Base-by-base conservation (phyloP, 768 basidiomycete species). In the Podaxis sp. region DNA sequence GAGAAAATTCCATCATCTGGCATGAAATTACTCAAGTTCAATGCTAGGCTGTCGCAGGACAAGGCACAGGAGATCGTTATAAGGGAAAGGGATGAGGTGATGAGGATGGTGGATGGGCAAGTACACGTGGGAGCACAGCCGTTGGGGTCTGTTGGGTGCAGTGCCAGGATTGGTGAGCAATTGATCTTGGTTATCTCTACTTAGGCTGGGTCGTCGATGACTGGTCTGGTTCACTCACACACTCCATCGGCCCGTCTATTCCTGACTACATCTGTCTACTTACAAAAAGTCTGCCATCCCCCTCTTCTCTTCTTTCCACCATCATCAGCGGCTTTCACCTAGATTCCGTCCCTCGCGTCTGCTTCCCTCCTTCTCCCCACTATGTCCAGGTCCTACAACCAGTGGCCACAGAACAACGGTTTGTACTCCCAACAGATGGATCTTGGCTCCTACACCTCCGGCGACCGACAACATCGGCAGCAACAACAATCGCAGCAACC, bases 391-490 rank as follows among this genome's bases (percentile, higher is more conserved):
- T 25, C 59, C 18, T 61, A 25, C 42, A 55, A 48, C 32, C 52
- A 55, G 35, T 61, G 59, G 59, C 36, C 52, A 18, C 59, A 48
- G 52, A 37, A 21, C 42, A 55, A 16, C 35, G 23, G 36, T 37
- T 44, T 55, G 32, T 74, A 69, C 61, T 36, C 50, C 38, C 66
- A 68, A 36, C 68, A 68, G n/a, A 71, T 71, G n/a, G 74, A 77
- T n/a, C 74, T 67, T 54, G 65, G 68, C 40, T 58, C 59, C 61
- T 61, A 61, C 40, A 16, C 58, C 64, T n/a, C 66, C 62, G 10
- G 66, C 42, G 61, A 57, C 27, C 68, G 64, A 32, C 69, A 67
- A 18, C 66, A 63, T 32, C 32, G 7, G 18, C 62, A 65, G 28
- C 65, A 67, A n/a, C 65, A 61, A 1, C 61, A 60, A n/a, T 63